Evolutionary conservation across 208 protist genomes (phyloP), one percentile per base, ranked within the genome.

Genomic region (Tritrichomonas foetus): DNA sequence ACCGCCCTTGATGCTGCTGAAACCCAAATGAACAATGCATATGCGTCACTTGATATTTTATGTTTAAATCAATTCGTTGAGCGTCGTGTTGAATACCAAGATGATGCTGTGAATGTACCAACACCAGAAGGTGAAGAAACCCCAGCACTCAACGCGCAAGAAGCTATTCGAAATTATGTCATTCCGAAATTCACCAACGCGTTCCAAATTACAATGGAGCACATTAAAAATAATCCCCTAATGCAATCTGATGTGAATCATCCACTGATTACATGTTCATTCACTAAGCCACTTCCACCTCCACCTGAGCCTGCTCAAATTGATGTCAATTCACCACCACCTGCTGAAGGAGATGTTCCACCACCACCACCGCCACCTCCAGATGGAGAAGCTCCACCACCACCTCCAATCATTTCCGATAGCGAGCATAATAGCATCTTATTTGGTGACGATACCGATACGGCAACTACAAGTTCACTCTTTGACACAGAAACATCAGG

Each of bases 21-120:
- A 84, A 84, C 74, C 27, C 74, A 84, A 30, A 8, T 84, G 49
- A 84, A 84, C 74, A 84, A 84, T 84, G 74, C 74, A 39, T 84
- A 53, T 44, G 74, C 41, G 25, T 84, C 74, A 53, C 41, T 84
- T n/a, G 74, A 84, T 84, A 44, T 84, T 84, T 30, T 84, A 1
- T 84, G 74, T 30, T 53, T 84, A n/a, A 84, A 84, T 53, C 74
- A 84, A 84, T 84, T 84, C n/a, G 74, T 84, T 30, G 74, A 84
- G 53, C 36, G 74, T 33, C 74, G 74, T 84, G 53, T 84, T 30
- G 74, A 84, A 53, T 36, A 8, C 13, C 27, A 3, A 25, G 74
- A 84, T 53, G 69, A 39, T 14, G 22, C 9, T n/a, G 13, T 25
- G n/a, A 44, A 84, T 47, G 13, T 84, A 3, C 74, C 74, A 22